These are phyloP conservation scores for Colletotrichum sp. DNA, from an alignment of 2,329 filamentous ascomycete species.

Conservation along the genomic window DNA sequence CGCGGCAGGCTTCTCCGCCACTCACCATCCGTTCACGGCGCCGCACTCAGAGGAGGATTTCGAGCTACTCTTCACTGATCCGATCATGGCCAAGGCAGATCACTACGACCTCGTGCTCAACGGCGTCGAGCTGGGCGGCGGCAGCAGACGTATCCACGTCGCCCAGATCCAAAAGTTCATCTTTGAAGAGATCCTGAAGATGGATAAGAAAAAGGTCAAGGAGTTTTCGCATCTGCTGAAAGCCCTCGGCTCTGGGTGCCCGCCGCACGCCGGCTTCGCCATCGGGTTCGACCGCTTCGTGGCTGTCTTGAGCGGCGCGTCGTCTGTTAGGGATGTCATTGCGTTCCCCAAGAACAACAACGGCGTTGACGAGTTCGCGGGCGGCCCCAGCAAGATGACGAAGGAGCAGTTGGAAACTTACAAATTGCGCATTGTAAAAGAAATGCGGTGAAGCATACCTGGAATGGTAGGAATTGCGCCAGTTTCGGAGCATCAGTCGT, in stretches of 20 bases:
- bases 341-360: slow-evolving; percentile 94
- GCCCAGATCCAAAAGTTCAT: slow-evolving; percentile 84
- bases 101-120: slow-evolving; percentile 98
- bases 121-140: slow-evolving; percentile 91
- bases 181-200: slow-evolving; percentile 82
- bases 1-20: slow-evolving; percentile 78
- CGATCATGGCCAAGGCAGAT: slow-evolving; percentile 76
- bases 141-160: slow-evolving; percentile 89
- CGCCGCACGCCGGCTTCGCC: slow-evolving; percentile 92
- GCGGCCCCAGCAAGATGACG: slow-evolving; percentile 74
- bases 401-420: slow-evolving; percentile 58
- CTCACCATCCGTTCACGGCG: slow-evolving; percentile 95
- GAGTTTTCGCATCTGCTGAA: slow-evolving; percentile 88
- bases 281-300: slow-evolving; percentile 89
- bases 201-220: slow-evolving; percentile 72
- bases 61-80: slow-evolving; percentile 74
- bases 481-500: no score
- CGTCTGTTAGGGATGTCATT: slow-evolving; percentile 90
- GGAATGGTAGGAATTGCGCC: no score
- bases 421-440: slow-evolving; percentile 35
- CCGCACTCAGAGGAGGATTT: slow-evolving; percentile 76
- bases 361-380: slow-evolving; percentile 85
- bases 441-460: neutral
- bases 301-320: slow-evolving; percentile 76
- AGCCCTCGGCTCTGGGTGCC: slow-evolving; percentile 84